phyloP scores from a whole-genome alignment of 1,284 basidiomycete genomes.

The Rhodotorula sp. region DNA sequence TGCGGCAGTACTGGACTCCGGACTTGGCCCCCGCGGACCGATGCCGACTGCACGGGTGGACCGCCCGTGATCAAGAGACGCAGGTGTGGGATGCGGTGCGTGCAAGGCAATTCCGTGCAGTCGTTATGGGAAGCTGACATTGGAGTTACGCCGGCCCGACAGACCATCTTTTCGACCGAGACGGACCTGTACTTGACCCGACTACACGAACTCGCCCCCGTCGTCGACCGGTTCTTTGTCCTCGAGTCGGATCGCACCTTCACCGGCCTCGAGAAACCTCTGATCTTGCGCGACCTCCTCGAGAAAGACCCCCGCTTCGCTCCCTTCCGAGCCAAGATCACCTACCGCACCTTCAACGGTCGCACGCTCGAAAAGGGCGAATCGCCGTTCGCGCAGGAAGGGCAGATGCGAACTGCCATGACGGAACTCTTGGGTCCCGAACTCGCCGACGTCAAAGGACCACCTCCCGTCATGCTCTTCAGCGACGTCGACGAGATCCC shows the following conservation, averaged over 20 bases:
- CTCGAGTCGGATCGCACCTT: constrained; percentile 65
- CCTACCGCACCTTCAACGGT: constrained; percentile 49
- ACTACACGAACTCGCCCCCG: constrained; percentile 61
- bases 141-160: background rate
- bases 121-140: too few relatives aligned
- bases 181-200: constrained; percentile 68
- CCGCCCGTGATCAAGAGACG: constrained; percentile 26
- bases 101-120: constrained; percentile 47
- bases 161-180: constrained; percentile 53
- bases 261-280: constrained; percentile 61
- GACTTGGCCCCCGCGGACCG: constrained; percentile 52
- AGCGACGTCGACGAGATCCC: constrained; percentile 70
- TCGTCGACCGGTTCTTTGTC: constrained; percentile 65
- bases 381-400: constrained; percentile 52
- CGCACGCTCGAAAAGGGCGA: constrained; percentile 43
- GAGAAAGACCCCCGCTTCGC: constrained; percentile 48
- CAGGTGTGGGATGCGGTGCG: constrained; percentile 58
- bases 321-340: constrained; percentile 59
- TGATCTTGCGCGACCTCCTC: constrained; percentile 52
- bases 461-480: constrained; percentile 59
- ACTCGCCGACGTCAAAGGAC: constrained; percentile 49
- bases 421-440: constrained; percentile 25
- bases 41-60: constrained; percentile 62
- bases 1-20: constrained; percentile 61
- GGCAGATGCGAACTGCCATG: constrained; percentile 47